Conservation (phyloP, 495 filamentous ascomycete species). For the Aspergillus cavernicola region DNA sequence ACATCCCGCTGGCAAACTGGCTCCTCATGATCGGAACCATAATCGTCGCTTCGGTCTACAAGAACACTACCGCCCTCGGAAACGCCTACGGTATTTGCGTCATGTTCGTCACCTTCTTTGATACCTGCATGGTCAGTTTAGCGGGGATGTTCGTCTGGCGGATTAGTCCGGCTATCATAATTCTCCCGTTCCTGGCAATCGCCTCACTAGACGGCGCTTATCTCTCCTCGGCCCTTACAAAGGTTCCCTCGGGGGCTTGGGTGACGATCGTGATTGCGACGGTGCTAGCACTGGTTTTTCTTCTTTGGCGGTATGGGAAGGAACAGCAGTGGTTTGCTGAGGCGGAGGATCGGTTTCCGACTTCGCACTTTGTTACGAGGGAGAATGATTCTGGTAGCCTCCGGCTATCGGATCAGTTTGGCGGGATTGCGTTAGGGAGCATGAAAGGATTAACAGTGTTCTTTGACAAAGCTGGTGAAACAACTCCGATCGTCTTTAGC, state of each 20-base stretch:
- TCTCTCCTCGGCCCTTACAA: slow-evolving; percentile 62
- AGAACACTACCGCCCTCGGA: slow-evolving; percentile 52
- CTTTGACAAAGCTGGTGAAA: slow-evolving; percentile 60
- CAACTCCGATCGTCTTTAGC: slow-evolving; percentile 56
- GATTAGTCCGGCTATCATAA: slow-evolving; percentile 51
- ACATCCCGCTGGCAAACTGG: slow-evolving; percentile 70
- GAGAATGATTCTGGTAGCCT: background rate
- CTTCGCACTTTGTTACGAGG: slow-evolving; percentile 29
- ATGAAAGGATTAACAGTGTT: slow-evolving; percentile 58
- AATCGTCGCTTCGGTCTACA: slow-evolving; percentile 68
- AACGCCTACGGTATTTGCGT: slow-evolving; percentile 64
- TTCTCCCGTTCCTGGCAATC: slow-evolving; percentile 59
- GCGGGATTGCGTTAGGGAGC: slow-evolving; percentile 26
- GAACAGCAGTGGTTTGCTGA: slow-evolving; percentile 70
- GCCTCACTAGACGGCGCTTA: slow-evolving; percentile 61
- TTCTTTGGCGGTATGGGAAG: slow-evolving; percentile 74
- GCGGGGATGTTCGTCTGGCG: slow-evolving; percentile 68
- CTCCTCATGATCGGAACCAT: slow-evolving; percentile 70
- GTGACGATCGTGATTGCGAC: slow-evolving; percentile 63
- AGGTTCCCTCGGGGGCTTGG: slow-evolving; percentile 71
- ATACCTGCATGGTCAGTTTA: slow-evolving; percentile 65
- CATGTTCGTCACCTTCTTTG: slow-evolving; percentile 71
- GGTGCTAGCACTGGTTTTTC: slow-evolving; percentile 55
- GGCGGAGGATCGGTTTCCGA: slow-evolving; percentile 47
- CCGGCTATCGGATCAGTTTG: slow-evolving; percentile 14